Evolutionary conservation across 148 eudicot species (phyloP).

Genomic region (Fagopyrum esculentum): DNA sequence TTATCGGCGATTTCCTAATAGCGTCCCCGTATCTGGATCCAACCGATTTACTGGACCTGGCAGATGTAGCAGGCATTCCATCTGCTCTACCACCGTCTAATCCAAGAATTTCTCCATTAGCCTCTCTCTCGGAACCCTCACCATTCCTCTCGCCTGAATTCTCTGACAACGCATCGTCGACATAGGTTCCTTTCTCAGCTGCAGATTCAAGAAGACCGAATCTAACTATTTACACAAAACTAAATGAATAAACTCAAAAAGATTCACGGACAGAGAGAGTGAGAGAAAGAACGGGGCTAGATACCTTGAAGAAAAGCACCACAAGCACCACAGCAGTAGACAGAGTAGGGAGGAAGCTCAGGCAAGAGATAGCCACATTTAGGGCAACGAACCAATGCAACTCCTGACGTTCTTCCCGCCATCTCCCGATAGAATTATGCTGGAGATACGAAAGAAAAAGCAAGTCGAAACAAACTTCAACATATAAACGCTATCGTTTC

Average conservation of each 20-base stretch:
- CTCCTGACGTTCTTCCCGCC: conserved; percentile 40
- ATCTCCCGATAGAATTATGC: conserved; percentile 35
- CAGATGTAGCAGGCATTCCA: background rate
- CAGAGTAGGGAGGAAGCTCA: conserved; percentile 59
- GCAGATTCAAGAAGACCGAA: conserved; percentile 16
- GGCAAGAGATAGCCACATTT: conserved; percentile 71
- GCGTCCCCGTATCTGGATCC: conserved; percentile 21
- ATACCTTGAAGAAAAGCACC: conserved; percentile 80
- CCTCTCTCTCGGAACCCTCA: conserved; percentile 24
- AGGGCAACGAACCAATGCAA: conserved; percentile 80
- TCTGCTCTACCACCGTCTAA: conserved; percentile 5
- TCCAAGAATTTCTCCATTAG: conserved; percentile 17
- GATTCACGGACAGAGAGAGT: conserved; percentile 16
- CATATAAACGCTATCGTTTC: background rate
- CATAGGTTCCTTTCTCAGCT: conserved; percentile 35
- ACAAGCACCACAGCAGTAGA: conserved; percentile 85
- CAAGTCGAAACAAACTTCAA: background rate
- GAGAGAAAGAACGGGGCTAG: background rate
- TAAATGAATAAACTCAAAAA: background rate
- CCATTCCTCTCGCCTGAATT: conserved; percentile 27
- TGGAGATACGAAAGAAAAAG: background rate
- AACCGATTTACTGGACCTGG: conserved; percentile 14
- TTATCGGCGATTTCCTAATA: conserved; percentile 15
- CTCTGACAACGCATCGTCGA: conserved; percentile 27
- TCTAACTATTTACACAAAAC: conserved; percentile 10